phyloP scores from a whole-genome alignment of 2,329 filamentous ascomycete genomes.

The Botrytis medusae region DNA sequence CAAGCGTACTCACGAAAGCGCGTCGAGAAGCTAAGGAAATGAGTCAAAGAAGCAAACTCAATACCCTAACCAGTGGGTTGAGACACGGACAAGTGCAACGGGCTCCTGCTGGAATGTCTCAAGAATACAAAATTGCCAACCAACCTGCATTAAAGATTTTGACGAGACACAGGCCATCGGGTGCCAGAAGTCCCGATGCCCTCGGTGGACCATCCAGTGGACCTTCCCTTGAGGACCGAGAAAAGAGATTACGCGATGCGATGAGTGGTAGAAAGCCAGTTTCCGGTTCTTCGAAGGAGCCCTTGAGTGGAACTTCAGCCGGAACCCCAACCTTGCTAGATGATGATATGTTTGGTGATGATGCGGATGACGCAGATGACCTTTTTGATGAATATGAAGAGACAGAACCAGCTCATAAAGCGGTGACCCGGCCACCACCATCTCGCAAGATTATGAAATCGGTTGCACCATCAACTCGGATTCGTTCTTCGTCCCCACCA shows the following conservation, averaged over 20 bases:
- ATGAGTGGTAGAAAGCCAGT: constrained; percentile 26
- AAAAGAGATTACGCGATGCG: constrained; percentile 37
- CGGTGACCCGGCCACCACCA: constrained; percentile 14
- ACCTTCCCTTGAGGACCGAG: constrained; percentile 42
- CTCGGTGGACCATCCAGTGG: constrained; percentile 25
- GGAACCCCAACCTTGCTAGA: constrained; percentile 24
- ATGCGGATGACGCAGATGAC: constrained; percentile 30
- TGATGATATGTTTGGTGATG: constrained; percentile 28
- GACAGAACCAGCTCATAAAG: neutral
- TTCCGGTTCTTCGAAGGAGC: constrained; percentile 22
- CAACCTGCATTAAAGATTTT: constrained; percentile 41
- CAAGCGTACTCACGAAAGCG: constrained; percentile 57
- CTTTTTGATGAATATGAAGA: constrained; percentile 31
- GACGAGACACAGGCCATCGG: constrained; percentile 37
- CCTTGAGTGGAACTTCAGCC: constrained; percentile 27
- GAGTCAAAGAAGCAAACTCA: constrained; percentile 48
- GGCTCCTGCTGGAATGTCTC: constrained; percentile 55
- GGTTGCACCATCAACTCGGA: constrained; percentile 13
- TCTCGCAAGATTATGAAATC: constrained; percentile 12
- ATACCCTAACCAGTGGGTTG: constrained; percentile 43
- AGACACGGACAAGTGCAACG: constrained; percentile 43
- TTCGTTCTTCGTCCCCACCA: constrained; percentile 1
- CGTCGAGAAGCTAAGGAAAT: constrained; percentile 58
- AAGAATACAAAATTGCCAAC: constrained; percentile 50
- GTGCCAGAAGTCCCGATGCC: constrained; percentile 23